phyloP scores from a whole-genome alignment of 164 flowering plant genomes.

The Aristolochia californica region DNA sequence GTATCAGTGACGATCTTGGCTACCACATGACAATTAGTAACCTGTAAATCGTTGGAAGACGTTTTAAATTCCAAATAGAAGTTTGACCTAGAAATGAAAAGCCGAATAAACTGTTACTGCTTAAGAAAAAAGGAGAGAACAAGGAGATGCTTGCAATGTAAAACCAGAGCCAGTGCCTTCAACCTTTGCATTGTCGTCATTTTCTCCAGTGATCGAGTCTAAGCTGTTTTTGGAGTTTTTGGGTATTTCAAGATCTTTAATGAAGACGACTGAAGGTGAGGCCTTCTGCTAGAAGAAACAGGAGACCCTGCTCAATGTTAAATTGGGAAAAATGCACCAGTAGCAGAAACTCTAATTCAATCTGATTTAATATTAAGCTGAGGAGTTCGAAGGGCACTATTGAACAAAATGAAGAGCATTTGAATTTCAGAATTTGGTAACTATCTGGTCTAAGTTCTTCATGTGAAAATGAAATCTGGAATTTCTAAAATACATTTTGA shows the following conservation, averaged over 20 bases:
- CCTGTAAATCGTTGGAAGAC: constrained; percentile 26
- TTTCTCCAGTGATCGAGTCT: constrained; percentile 12
- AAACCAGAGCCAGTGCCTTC: constrained; percentile 97
- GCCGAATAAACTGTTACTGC: background rate
- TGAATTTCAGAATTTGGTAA: no score
- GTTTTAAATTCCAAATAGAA: background rate
- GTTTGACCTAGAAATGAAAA: background rate
- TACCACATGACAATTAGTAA: constrained; percentile 87
- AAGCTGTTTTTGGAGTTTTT: constrained; percentile 24
- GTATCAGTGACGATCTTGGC: constrained; percentile 68
- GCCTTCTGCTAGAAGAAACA: constrained; percentile 36
- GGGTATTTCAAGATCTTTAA: constrained; percentile 48
- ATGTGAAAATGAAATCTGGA: no score
- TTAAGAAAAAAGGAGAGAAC: background rate
- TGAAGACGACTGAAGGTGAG: constrained; percentile 71
- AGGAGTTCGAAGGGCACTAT: no score
- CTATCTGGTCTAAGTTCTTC: no score
- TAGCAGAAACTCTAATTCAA: no score
- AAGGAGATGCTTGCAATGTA: constrained; percentile 62
- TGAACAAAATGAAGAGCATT: no score
- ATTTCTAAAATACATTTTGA: no score
- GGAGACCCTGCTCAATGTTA: no score
- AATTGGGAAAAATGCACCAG: no score
- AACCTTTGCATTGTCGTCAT: constrained; percentile 54
- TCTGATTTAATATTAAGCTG: no score